Base-by-base conservation (phyloP, 371 early-diverging fungal species). In the Mucor piriformis region DNA sequence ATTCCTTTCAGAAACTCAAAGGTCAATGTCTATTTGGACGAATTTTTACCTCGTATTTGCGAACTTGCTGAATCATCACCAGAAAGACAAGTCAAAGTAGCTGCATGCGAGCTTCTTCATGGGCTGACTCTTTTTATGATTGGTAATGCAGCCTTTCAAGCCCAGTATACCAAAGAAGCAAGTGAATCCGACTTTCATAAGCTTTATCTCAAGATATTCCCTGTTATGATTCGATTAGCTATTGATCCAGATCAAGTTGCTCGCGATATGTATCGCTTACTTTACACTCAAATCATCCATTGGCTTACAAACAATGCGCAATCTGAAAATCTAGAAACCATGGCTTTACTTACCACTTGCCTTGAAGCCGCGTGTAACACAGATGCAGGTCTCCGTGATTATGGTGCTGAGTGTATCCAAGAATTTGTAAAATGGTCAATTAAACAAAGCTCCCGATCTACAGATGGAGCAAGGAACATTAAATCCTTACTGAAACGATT, bases 401-500 rank as follows among this genome's bases (percentile, higher is more conserved):
- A 87, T 63, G 90, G 90, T 15, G 88, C 88, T 2, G 86, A 90
- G 34, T 90, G 92, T 52, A 63, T 89, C 0, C 76, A 82, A 15
- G 92, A 91, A 61, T 92, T 91, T 68, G 79, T 90, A 16, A 76
- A 78, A 49, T 91, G 88, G 87, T 86, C 90, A 0, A 85, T 92
- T 57, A 90, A 90, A 59, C 90, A 90, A 55, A 69, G 77, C 0
- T 70, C 76, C 8, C 69, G 75, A 34, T 60, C 62, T 10, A 59
- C 74, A 18, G 70, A 67, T 38, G 74, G 77, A 50, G 80, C 88
- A 1, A 77, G 84, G 59, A 91, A 91, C 64, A 84, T 87, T 29
- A 82, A 84, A 27, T 86, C 90, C 0, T 59, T 93, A 15, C 60
- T 93, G 25, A 89, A 86, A 44, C 72, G 91, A 7, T 33, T 92